A percentile compares a stretch with the other conserved stretches of the same genome.
Conservation (phyloP, 108 stramenopile genomes). For the Cyclostephanos tholiformis region DNA sequence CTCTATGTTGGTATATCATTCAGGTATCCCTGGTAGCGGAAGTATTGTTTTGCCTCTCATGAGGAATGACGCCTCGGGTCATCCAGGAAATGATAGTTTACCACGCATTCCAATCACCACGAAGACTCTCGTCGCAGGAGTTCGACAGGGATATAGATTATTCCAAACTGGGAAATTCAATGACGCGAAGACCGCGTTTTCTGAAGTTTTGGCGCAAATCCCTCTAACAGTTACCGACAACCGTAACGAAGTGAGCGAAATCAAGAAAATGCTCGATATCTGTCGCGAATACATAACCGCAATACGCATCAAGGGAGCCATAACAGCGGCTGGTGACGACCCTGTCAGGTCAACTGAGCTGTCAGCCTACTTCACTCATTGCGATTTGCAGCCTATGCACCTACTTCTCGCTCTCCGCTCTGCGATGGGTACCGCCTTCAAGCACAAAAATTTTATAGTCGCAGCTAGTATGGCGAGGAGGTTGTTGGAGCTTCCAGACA, state of each 20-base stretch:
- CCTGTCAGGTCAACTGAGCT: slow-evolving; percentile 94
- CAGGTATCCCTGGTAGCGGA: slow-evolving; percentile 76
- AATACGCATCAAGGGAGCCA: slow-evolving; percentile 92
- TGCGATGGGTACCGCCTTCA: slow-evolving; percentile 99
- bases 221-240: slow-evolving; percentile 88
- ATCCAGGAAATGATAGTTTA: slow-evolving; percentile 81
- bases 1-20: not conserved
- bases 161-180: slow-evolving; percentile 97
- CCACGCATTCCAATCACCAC: slow-evolving; percentile 77
- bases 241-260: slow-evolving; percentile 84
- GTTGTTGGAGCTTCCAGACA: slow-evolving; percentile 95
- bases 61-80: slow-evolving; percentile 80
- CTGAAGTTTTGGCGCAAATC: slow-evolving; percentile 78
- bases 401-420: slow-evolving; percentile 93
- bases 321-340: slow-evolving; percentile 64
- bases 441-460: slow-evolving; percentile 95
- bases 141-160: slow-evolving; percentile 86
- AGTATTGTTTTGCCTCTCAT: slow-evolving; percentile 75
- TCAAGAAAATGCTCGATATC: slow-evolving; percentile 94
- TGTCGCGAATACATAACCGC: slow-evolving; percentile 97
- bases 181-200: slow-evolving; percentile 80
- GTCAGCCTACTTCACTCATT: slow-evolving; percentile 99
- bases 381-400: slow-evolving; percentile 97
- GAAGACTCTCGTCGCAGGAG: slow-evolving; percentile 71
- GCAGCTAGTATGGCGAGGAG: slow-evolving; percentile 98